Conservation (phyloP, 371 early-diverging fungal species). For the Sanchytrium tribonematis region DNA sequence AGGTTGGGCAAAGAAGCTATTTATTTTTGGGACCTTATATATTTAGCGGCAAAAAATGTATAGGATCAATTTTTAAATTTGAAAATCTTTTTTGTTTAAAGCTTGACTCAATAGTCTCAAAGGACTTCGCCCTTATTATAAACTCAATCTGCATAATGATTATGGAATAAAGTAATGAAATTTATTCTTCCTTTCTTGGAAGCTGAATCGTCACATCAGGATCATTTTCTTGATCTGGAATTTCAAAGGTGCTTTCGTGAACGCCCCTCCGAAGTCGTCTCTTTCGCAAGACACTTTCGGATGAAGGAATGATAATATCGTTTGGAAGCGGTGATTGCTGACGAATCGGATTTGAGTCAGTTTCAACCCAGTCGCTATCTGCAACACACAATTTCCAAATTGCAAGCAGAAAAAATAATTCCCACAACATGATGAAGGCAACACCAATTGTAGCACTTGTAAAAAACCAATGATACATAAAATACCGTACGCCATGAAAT, state of each 20-base stretch:
- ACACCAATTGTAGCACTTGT: constrained; percentile 15
- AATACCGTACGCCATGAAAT: constrained; percentile 51
- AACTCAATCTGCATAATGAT: too few species aligned
- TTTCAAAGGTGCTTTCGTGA: background rate
- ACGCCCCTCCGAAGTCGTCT: background rate
- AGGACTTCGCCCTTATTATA: too few species aligned
- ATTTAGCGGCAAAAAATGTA: too few species aligned
- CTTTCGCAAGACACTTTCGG: background rate
- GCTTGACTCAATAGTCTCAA: too few species aligned
- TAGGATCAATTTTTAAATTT: too few species aligned
- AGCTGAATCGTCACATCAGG: too few species aligned
- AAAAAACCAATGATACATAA: constrained; percentile 49
- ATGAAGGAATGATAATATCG: background rate
- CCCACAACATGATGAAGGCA: constrained; percentile 35
- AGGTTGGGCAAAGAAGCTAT: too few species aligned
- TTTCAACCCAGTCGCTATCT: background rate
- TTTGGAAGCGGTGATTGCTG: background rate
- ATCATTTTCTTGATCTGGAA: background rate
- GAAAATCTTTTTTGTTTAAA: too few species aligned
- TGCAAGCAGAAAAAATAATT: constrained; percentile 29
- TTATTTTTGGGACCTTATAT: too few species aligned
- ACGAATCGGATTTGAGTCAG: background rate
- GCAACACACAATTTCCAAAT: constrained; percentile 21
- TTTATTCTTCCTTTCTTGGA: too few species aligned
- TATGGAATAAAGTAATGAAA: too few species aligned